phyloP scores from a whole-genome alignment of 345 rosid genomes.

The Aethionema arabicum region DNA sequence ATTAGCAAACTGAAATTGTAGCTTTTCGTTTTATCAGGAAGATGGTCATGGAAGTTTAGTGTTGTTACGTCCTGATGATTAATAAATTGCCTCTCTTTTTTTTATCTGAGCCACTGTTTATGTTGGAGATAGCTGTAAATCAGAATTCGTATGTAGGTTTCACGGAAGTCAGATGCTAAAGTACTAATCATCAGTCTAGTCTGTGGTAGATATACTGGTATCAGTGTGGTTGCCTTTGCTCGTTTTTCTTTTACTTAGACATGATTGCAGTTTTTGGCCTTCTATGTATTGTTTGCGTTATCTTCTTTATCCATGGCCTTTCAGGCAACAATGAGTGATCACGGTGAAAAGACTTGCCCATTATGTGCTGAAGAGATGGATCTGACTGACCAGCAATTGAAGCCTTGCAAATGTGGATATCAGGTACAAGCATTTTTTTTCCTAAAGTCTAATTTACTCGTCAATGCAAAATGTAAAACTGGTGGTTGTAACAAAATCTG shows the following conservation, averaged over 20 bases:
- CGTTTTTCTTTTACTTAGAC: not conserved
- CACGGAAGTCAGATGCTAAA: not conserved
- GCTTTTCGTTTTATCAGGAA: slow-evolving; percentile 7
- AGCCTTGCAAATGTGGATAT: slow-evolving; percentile 95
- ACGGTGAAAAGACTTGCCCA: slow-evolving; percentile 85
- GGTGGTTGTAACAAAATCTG: not conserved
- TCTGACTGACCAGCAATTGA: slow-evolving; percentile 87
- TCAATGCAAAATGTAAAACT: not conserved
- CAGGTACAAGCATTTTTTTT: slow-evolving; percentile 48
- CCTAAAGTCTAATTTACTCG: not conserved
- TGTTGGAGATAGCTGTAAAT: slow-evolving; percentile 1
- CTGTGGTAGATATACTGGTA: slow-evolving; percentile 1
- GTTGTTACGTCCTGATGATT: not conserved
- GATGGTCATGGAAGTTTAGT: not conserved
- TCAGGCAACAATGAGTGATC: slow-evolving; percentile 70
- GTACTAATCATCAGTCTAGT: not conserved
- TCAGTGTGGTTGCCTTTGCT: slow-evolving; percentile 17
- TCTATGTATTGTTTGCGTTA: not conserved
- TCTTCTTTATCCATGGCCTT: slow-evolving; percentile 1
- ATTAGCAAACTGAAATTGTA: not conserved
- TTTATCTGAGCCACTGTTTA: not conserved
- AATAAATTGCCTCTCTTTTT: not conserved
- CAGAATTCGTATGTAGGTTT: not conserved
- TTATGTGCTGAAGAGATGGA: slow-evolving; percentile 96
- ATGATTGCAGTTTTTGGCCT: not conserved